phyloP scores from a whole-genome alignment of 768 basidiomycete genomes.

The Tulasnella sp. region DNA sequence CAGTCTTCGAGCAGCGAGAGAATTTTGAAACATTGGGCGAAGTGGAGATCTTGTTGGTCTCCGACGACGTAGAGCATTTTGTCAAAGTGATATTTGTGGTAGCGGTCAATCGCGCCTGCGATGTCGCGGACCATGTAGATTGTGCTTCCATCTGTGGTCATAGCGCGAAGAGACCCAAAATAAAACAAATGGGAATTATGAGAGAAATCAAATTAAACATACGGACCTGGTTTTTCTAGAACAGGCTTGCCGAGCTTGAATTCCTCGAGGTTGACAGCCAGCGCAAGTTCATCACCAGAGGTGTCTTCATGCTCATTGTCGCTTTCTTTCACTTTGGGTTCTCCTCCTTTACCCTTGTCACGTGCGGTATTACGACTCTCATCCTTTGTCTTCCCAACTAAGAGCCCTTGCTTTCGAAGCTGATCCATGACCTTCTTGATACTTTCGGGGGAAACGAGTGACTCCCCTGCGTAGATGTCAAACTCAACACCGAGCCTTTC shows the following conservation, averaged over 20 bases:
- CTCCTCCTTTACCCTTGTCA: not conserved
- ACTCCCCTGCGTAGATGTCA: slow-evolving; percentile 43
- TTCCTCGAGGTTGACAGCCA: slow-evolving; percentile 37
- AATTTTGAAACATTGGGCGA: slow-evolving; percentile 2
- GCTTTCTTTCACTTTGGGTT: not conserved
- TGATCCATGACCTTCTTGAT: slow-evolving; percentile 37
- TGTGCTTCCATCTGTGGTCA: slow-evolving; percentile 40
- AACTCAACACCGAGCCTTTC: slow-evolving; percentile 41
- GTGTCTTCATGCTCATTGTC: not conserved
- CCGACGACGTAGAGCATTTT: slow-evolving; percentile 37
- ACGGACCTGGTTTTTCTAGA: slow-evolving; percentile 37
- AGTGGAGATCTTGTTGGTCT: not conserved
- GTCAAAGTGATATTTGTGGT: slow-evolving; percentile 44
- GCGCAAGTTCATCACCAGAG: slow-evolving; percentile 34
- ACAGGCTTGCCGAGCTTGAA: slow-evolving; percentile 41
- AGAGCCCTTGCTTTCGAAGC: slow-evolving; percentile 34
- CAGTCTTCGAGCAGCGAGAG: not conserved
- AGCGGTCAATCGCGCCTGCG: slow-evolving; percentile 42
- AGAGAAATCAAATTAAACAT: not conserved
- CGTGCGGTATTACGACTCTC: slow-evolving; percentile 4
- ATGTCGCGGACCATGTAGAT: slow-evolving; percentile 45
- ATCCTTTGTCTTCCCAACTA: slow-evolving; percentile 22
- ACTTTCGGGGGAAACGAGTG: slow-evolving; percentile 36
- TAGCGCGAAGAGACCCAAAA: too few species aligned
- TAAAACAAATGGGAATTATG: not conserved